Percentiles rank a stretch among this genome's conserved stretches.
These are phyloP conservation scores for Plasmodium vivax DNA, from an alignment of 169 alveolate genomes.

Conservation along the genomic window DNA sequence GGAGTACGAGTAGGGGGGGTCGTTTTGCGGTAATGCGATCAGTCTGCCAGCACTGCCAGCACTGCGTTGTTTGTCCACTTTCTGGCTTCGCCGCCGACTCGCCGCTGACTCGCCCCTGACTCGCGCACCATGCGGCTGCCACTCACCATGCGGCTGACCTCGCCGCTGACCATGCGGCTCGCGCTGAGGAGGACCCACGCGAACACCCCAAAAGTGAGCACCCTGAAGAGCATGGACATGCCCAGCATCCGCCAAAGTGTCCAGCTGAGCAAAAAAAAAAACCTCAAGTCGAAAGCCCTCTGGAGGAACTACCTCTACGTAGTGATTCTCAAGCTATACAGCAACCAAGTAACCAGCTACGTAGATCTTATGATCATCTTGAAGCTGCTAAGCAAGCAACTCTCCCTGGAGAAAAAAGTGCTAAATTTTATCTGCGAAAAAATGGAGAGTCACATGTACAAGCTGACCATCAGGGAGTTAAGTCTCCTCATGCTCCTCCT, in stretches of 20 bases:
- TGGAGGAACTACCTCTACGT: conserved; percentile 58
- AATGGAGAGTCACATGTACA: conserved; percentile 41
- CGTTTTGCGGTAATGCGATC: not conserved
- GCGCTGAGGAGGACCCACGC: not conserved
- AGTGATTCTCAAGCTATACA: conserved; percentile 28
- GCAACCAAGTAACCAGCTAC: conserved; percentile 36
- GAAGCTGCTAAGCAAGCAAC: conserved; percentile 41
- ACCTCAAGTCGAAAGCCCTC: conserved; percentile 5
- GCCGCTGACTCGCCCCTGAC: too few relatives aligned
- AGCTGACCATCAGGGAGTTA: conserved; percentile 43
- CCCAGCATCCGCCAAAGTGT: not conserved
- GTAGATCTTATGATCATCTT: conserved; percentile 68
- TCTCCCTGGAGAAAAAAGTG: conserved; percentile 36
- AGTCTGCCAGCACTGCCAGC: too few relatives aligned
- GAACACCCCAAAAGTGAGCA: conserved; percentile 25
- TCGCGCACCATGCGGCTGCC: too few relatives aligned
- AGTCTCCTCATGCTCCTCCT: conserved; percentile 35
- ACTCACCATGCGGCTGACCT: not conserved
- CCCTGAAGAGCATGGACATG: conserved; percentile 48
- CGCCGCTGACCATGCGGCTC: not conserved
- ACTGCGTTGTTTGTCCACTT: too few relatives aligned
- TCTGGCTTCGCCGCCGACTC: too few relatives aligned
- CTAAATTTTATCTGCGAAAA: conserved; percentile 55
- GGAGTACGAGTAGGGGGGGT: conserved; percentile 45
- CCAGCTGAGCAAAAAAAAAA: conserved; percentile 57